These are phyloP conservation scores for Xylaria sp. DNA, from an alignment of 2,329 filamentous ascomycete genomes.

Conservation along the genomic window DNA sequence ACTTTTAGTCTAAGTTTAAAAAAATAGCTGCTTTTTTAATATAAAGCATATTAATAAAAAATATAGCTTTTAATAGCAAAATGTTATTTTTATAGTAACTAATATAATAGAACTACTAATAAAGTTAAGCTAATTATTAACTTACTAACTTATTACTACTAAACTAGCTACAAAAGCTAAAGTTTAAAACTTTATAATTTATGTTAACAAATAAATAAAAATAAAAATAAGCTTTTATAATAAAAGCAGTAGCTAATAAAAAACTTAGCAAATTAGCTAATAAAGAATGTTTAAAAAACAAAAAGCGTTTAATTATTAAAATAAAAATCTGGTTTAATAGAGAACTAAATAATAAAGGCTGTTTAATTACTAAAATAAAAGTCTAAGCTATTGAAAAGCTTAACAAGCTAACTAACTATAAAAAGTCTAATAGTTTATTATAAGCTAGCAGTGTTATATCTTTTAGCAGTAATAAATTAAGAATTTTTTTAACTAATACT, in stretches of 20 bases:
- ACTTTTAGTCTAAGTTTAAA: not conserved
- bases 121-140: not conserved
- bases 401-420: too few relatives aligned
- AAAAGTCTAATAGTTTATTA: not conserved
- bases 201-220: not conserved
- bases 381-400: too few relatives aligned
- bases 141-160: not conserved
- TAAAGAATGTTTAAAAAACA: too few relatives aligned
- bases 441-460: too few relatives aligned
- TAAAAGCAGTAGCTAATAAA: too few relatives aligned
- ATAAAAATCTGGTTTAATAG: too few relatives aligned
- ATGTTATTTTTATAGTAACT: not conserved
- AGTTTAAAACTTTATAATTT: not conserved
- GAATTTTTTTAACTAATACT: too few relatives aligned
- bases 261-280: too few relatives aligned
- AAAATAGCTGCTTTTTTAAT: not conserved
- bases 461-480: too few relatives aligned
- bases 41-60: conserved; percentile 5
- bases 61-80: not conserved
- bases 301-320: too few relatives aligned
- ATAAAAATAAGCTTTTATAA: not conserved
- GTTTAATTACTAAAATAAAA: too few relatives aligned
- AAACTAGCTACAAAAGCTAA: not conserved
- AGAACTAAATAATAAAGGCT: too few relatives aligned
- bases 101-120: not conserved